phyloP scores from a whole-genome alignment of 345 rosid species.

The Brassica nigra region DNA sequence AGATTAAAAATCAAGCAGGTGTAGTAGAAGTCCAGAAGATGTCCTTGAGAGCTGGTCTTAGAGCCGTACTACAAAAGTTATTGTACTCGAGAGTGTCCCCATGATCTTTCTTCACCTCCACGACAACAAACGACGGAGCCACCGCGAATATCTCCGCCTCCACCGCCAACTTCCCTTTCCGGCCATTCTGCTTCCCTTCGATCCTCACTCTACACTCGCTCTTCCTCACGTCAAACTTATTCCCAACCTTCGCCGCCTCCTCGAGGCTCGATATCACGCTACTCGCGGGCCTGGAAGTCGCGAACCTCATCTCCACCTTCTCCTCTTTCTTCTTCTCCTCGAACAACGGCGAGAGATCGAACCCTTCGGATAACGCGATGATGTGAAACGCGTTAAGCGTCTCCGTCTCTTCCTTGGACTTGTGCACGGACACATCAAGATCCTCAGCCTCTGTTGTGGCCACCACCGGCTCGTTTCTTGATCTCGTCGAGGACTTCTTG shows the following conservation, averaged over 20 bases:
- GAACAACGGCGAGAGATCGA: constrained; percentile 79
- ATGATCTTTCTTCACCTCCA: constrained; percentile 87
- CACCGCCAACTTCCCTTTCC: constrained; percentile 81
- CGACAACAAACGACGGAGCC: constrained; percentile 72
- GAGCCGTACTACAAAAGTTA: constrained; percentile 78
- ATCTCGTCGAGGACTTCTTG: constrained; percentile 53
- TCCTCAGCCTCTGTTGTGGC: constrained; percentile 39
- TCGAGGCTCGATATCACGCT: constrained; percentile 81
- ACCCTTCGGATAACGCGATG: constrained; percentile 83
- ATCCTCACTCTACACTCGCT: constrained; percentile 70
- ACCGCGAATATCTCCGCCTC: constrained; percentile 79
- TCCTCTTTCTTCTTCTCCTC: constrained; percentile 88
- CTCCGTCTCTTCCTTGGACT: constrained; percentile 52
- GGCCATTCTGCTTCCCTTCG: constrained; percentile 74
- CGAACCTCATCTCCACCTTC: constrained; percentile 78
- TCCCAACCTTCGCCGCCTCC: constrained; percentile 63
- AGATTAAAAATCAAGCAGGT: constrained; percentile 42
- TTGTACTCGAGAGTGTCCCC: constrained; percentile 94
- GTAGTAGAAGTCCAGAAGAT: constrained; percentile 75
- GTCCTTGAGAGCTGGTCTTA: constrained; percentile 90
- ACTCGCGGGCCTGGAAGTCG: constrained; percentile 76
- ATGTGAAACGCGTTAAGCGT: constrained; percentile 87
- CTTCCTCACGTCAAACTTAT: constrained; percentile 68
- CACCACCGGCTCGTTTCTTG: constrained; percentile 12
- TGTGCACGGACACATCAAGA: constrained; percentile 17